Evolutionary conservation across 2,329 filamentous ascomycete genomes (phyloP).

Genomic region (Penicillium decumbens): DNA sequence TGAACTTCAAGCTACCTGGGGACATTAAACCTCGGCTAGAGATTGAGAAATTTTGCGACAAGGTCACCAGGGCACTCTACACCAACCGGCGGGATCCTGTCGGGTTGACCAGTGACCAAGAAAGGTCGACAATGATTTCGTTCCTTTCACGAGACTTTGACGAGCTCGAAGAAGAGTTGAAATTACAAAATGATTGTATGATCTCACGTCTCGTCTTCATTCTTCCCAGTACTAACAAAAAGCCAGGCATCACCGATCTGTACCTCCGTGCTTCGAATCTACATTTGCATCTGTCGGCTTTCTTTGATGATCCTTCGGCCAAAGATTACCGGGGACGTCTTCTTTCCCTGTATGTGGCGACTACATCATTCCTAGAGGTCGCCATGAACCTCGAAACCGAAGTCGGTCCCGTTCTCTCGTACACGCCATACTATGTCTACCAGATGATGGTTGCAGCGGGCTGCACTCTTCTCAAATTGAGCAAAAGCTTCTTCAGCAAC

Average conservation of each 20-base stretch:
- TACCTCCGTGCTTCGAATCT: constrained; percentile 47
- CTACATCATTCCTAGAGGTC: constrained; percentile 46
- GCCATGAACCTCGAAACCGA: constrained; percentile 44
- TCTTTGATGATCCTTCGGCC: constrained; percentile 47
- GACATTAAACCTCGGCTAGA: constrained; percentile 51
- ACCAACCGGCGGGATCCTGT: constrained; percentile 54
- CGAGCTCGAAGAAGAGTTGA: constrained; percentile 51
- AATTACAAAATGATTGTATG: constrained; percentile 40
- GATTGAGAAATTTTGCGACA: constrained; percentile 57
- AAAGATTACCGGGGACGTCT: constrained; percentile 47
- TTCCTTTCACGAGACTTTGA: constrained; percentile 47
- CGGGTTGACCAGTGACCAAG: constrained; percentile 44
- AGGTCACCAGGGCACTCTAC: constrained; percentile 54
- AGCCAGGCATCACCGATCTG: constrained; percentile 43
- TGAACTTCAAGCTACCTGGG: constrained; percentile 48
- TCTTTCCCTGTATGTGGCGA: constrained; percentile 44
- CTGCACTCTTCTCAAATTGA: constrained; percentile 60
- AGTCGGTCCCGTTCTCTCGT: constrained; percentile 47
- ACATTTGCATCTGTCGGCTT: constrained; percentile 47
- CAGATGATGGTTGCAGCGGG: constrained; percentile 64
- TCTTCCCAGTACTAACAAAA: constrained; percentile 4
- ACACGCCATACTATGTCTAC: constrained; percentile 59
- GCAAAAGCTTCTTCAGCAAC: constrained; percentile 60
- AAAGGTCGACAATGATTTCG: constrained; percentile 43
- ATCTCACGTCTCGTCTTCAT: neutral